Base-by-base conservation (phyloP, 1,284 basidiomycete genomes). In the Malassezia furfur region DNA sequence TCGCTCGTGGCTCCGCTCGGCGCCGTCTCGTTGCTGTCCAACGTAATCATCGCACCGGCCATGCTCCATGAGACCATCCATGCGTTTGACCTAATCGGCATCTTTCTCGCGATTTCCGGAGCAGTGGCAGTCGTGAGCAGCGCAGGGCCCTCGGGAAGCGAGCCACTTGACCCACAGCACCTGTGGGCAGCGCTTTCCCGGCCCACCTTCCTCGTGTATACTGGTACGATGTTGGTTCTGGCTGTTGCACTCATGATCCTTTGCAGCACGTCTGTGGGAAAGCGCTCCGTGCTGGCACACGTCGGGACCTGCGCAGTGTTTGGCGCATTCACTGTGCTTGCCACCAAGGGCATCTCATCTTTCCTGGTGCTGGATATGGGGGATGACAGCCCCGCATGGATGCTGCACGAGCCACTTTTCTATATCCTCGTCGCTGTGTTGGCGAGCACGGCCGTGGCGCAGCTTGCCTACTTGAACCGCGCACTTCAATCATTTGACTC, bases 1-100 rank as follows among this genome's bases (percentile, higher is more conserved):
- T 88, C 86, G 19, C 79, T 96, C 12, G 90, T 96, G n/a, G 91
- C 93, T 1, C 93, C 91, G 17, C 80, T 96, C 7, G 91, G 91
- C 31, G 91, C 88, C 31, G 72, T 74, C 1, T 77, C 93, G 1
- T 79, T 98, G 9, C 85, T 96, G 52, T 88, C 91, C 15, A 96
- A 96, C 75, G 94, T 91, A 70, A 80, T 91, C 45, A 90, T 96
- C 63, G 88, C 93, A 0, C 93, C 93, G 9, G 71, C 91, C 2
- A 81, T 96, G 66, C 79, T 94, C 2, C 40, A 57, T 25, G 60
- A 67, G 40, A 70, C 60, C 25, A 68, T 68, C 57, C 54, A 62
- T 2, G 61, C 84, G 80, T 81, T 83, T 43, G 93, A 96, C 72
- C 77, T 96, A n/a, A 73, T 91, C 34, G 93, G 93, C n/a, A 68